A percentile compares a stretch with the other conserved stretches of the same genome.
phyloP scores from a whole-genome alignment of 202 grass and related monocot genomes.

The Schoenoplectus tabernaemontani region DNA sequence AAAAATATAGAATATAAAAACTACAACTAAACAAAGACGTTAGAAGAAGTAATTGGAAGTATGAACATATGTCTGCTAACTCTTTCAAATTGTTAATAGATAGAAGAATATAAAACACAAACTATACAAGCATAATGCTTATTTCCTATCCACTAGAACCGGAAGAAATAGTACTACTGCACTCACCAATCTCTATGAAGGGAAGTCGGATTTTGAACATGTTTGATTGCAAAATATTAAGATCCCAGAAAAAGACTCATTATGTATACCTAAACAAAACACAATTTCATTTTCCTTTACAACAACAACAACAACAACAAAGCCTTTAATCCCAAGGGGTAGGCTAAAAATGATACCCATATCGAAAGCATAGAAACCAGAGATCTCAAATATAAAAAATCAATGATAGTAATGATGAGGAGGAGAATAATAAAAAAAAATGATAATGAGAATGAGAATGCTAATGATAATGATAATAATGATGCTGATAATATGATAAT shows the following conservation, averaged over 20 bases:
- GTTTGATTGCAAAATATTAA: not conserved
- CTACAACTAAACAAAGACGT: not conserved
- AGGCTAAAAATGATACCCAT: too few species aligned
- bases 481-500: too few species aligned
- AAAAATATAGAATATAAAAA: not conserved
- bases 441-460: too few species aligned
- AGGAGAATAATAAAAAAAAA: too few species aligned
- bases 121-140: not conserved
- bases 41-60: not conserved
- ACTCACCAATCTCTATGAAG: not conserved
- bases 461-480: too few species aligned
- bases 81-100: not conserved
- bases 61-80: not conserved
- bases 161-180: not conserved
- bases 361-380: too few species aligned
- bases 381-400: too few species aligned
- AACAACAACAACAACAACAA: too few species aligned
- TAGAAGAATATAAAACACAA: not conserved
- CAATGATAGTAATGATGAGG: too few species aligned
- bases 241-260: not conserved
- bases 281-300: not conserved
- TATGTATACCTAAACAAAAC: not conserved
- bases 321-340: too few species aligned
- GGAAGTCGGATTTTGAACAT: not conserved
- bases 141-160: not conserved